A percentile compares a stretch with the other conserved stretches of the same genome.
Conservation (phyloP, 2,329 filamentous ascomycete species). For the Pseudogymnoascus sp. region DNA sequence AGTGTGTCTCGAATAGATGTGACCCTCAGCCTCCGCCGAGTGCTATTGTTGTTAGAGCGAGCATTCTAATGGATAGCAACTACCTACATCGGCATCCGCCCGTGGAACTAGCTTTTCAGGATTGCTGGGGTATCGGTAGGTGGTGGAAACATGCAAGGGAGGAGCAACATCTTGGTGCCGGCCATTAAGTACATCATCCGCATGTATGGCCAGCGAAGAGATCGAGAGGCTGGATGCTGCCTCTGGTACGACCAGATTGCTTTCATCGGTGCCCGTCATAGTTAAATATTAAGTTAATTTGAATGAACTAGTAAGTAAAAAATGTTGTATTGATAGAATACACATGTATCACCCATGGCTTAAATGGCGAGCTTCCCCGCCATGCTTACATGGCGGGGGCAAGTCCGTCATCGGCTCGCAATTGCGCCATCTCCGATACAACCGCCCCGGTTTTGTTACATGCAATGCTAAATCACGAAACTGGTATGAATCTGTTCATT, state of each 20-base stretch:
- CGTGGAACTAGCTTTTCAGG: conserved; percentile 54
- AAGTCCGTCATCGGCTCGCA: conserved; percentile 7
- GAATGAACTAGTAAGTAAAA: not conserved
- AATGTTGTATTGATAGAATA: not conserved
- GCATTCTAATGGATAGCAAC: not conserved
- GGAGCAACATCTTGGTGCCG: conserved; percentile 72
- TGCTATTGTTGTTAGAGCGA: conserved; percentile 3
- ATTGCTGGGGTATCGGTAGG: conserved; percentile 72
- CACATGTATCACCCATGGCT: not conserved
- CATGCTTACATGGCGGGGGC: not conserved
- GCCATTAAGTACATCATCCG: conserved; percentile 68
- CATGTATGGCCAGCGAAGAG: conserved; percentile 70
- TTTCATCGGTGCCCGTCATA: not conserved
- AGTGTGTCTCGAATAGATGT: conserved; percentile 77
- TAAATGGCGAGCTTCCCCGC: not conserved
- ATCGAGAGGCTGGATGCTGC: conserved; percentile 34
- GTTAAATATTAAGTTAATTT: not conserved
- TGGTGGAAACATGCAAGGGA: conserved; percentile 84
- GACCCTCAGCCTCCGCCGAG: conserved; percentile 41
- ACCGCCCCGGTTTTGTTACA: not conserved
- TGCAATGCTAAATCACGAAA: not conserved
- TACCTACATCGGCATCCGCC: conserved; percentile 50
- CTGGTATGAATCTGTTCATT: not conserved
- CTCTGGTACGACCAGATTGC: not conserved
- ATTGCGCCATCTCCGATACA: conserved; percentile 6